Evolutionary conservation across 257 asterid genomes (phyloP).

Genomic region (Leonotis leonurus): DNA sequence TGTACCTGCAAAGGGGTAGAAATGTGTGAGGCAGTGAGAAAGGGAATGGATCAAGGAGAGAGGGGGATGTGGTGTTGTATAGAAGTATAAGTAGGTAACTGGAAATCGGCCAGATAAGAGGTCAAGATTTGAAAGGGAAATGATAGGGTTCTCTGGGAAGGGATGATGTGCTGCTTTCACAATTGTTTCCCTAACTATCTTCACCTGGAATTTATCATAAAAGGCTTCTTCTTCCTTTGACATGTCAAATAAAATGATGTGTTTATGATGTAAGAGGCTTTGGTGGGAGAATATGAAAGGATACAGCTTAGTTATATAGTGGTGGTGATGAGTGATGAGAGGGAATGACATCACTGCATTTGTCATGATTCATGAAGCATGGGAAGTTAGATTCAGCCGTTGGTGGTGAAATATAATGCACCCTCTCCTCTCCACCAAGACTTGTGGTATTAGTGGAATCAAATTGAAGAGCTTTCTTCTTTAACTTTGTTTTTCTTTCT

Average conservation of each 20-base stretch:
- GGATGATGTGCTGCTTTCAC: slow-evolving; percentile 30
- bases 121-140: slow-evolving; percentile 53
- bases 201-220: slow-evolving; percentile 24
- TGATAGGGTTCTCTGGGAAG: slow-evolving; percentile 20
- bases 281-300: background rate
- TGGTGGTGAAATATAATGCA: background rate
- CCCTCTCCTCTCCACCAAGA: background rate
- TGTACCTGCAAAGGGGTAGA: slow-evolving; percentile 51
- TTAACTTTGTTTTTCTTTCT: too few species aligned
- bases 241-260: background rate
- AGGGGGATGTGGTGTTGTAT: background rate
- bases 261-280: background rate
- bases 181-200: slow-evolving; percentile 23
- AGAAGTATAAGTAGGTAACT: slow-evolving; percentile 46
- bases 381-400: background rate
- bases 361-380: background rate
- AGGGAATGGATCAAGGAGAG: slow-evolving; percentile 32
- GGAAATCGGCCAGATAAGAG: slow-evolving; percentile 61
- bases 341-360: slow-evolving; percentile 6
- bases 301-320: background rate
- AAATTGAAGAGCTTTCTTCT: too few species aligned
- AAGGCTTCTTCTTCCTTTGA: slow-evolving; percentile 6
- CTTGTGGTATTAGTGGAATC: too few species aligned
- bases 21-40: slow-evolving; percentile 33
- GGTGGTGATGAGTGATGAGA: background rate